Base-by-base conservation (phyloP, 2,329 filamentous ascomycete species). In the Paramyrothecium sp. region DNA sequence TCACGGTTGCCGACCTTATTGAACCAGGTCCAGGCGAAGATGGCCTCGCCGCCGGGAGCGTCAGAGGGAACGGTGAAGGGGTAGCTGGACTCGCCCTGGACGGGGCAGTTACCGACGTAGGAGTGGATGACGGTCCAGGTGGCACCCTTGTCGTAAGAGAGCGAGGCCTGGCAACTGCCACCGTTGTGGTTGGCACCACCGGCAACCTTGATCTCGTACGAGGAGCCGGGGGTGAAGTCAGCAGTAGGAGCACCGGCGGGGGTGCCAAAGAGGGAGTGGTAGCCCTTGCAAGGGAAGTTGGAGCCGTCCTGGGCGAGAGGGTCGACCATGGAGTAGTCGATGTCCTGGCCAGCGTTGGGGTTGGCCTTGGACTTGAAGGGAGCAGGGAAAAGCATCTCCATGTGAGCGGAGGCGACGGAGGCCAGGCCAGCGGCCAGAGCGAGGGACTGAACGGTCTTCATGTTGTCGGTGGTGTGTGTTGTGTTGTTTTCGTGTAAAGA, bases 11-110 rank as follows among this genome's bases (percentile, higher is more conserved):
- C 90, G 46, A 89, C 73, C 62, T 86, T 78, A 78, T 92, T 92
- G 76, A 90, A 88, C 88, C 88, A 91, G 23, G 85, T 86, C 91
- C 91, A 94, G 41, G 86, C 85, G 53, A 93, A 82, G 49, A 93
- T 71, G 57, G 85, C 88, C 34, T 87, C 82, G 73, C 73, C 78
- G 59, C 73, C 67, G n/a, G 85, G 84, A 1, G 85, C 84, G 62
- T 88, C 85, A 2, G 74, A 71, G 10, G 90, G 90, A 33, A 93
- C 74, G 33, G 78, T 83, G 72, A 93, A 93, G 63, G 81, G 73
- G 72, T 88, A 90, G 56, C 73, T 44, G 48, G 78, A 76, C 13
- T 75, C 73, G 55, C 71, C 71, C 19, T 65, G 51, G 44, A 70
- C 67, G n/a, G 82, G 82, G 64, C 82, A 85, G 69, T 78, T 75